phyloP scores from a whole-genome alignment of 306 rosid species.

The Delonix regia region DNA sequence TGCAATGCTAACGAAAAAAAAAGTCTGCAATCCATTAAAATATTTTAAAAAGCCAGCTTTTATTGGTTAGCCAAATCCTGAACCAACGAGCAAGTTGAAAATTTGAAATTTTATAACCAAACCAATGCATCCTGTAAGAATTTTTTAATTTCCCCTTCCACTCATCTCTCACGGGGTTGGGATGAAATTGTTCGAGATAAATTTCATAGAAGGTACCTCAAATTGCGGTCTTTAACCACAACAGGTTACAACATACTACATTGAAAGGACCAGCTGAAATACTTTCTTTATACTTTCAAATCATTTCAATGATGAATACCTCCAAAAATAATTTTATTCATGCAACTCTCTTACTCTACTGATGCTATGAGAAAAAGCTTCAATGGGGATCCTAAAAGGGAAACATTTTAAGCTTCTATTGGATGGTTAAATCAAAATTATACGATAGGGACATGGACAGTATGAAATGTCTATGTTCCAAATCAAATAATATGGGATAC shows the following conservation, averaged over 20 bases:
- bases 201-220: not conserved
- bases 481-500: too few relatives aligned
- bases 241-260: not conserved
- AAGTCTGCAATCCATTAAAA: slow-evolving; percentile 48
- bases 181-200: not conserved
- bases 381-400: not conserved
- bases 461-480: too few relatives aligned
- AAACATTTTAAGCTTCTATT: not conserved
- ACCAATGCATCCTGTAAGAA: not conserved
- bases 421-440: not conserved
- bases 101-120: not conserved
- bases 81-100: not conserved
- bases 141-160: not conserved
- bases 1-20: not conserved
- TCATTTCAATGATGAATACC: not conserved
- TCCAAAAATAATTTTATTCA: not conserved
- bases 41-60: slow-evolving; percentile 19
- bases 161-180: not conserved
- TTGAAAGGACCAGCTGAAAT: not conserved
- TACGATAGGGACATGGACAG: too few relatives aligned
- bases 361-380: not conserved
- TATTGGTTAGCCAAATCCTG: not conserved
- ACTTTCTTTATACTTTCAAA: not conserved
- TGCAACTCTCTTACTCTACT: not conserved
- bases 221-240: not conserved